Conservation (phyloP, 2,329 filamentous ascomycete genomes). For the Aureobasidium sp. region DNA sequence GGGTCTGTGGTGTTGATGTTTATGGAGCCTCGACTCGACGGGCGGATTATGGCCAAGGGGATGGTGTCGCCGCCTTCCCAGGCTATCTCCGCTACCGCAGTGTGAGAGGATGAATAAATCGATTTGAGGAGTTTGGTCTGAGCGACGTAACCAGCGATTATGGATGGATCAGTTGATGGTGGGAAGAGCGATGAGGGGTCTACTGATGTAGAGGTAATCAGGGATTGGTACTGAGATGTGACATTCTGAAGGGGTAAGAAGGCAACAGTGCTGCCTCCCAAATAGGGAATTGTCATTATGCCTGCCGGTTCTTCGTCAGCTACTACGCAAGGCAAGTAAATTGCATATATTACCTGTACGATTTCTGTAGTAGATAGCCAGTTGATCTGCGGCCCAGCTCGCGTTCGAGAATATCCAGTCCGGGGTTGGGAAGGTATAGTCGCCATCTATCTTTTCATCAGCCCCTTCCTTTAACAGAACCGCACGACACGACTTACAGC, state of each 20-base stretch:
- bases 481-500: neutral
- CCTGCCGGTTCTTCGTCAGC: neutral
- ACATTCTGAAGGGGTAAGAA: constrained; percentile 17
- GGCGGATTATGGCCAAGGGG: constrained; percentile 25
- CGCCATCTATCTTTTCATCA: constrained; percentile 15
- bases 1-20: constrained; percentile 25
- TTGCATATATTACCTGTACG: constrained; percentile 17
- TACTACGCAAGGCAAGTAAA: neutral
- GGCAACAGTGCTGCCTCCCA: constrained; percentile 22
- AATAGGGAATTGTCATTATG: constrained; percentile 22
- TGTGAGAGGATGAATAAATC: constrained; percentile 26
- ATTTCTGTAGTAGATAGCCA: neutral
- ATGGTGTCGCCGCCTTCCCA: constrained; percentile 24
- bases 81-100: constrained; percentile 41
- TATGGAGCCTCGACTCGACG: constrained; percentile 27
- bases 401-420: constrained; percentile 24
- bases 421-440: constrained; percentile 17
- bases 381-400: neutral
- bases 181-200: constrained; percentile 15
- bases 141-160: constrained; percentile 37
- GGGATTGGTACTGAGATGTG: constrained; percentile 4
- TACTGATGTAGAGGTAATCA: constrained; percentile 11
- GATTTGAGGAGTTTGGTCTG: constrained; percentile 43
- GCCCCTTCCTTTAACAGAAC: neutral
- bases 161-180: constrained; percentile 27